Percentiles rank a stretch among this genome's conserved stretches.
These are phyloP conservation scores for Ogataea neopini DNA, from an alignment of 805 yeast species.

Conservation along the genomic window DNA sequence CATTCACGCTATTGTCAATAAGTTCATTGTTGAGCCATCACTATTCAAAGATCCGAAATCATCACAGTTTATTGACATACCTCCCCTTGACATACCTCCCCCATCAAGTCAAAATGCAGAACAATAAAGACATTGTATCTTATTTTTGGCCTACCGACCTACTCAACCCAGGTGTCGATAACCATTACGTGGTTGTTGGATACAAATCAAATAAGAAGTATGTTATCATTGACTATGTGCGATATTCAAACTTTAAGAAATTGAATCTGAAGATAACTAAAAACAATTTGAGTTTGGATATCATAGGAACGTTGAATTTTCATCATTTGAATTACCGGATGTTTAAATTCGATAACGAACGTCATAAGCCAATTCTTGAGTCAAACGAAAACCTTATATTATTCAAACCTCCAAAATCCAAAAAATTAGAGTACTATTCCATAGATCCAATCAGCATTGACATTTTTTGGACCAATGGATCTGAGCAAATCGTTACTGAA, in stretches of 20 bases:
- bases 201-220: slow-evolving; percentile 26
- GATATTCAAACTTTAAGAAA: slow-evolving; percentile 17
- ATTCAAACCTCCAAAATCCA: slow-evolving; percentile 73
- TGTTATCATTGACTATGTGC: slow-evolving; percentile 30
- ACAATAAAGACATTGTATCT: slow-evolving; percentile 7
- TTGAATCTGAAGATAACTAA: slow-evolving; percentile 18
- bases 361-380: slow-evolving; percentile 19
- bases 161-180: background rate
- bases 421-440: slow-evolving; percentile 74
- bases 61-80: background rate
- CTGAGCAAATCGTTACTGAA: slow-evolving; percentile 13
- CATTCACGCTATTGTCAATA: slow-evolving; percentile 7
- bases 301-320: slow-evolving; percentile 32
- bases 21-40: slow-evolving; percentile 8
- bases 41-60: background rate
- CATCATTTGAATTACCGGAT: slow-evolving; percentile 15
- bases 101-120: background rate
- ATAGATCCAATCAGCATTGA: slow-evolving; percentile 70
- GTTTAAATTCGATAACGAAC: slow-evolving; percentile 19
- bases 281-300: slow-evolving; percentile 24
- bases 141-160: slow-evolving; percentile 37
- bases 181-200: slow-evolving; percentile 30
- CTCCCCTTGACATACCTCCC: background rate
- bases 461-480: slow-evolving; percentile 38
- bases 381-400: slow-evolving; percentile 38